Conservation (phyloP, 352 stramenopile genomes). For the Aphanomyces euteiches region DNA sequence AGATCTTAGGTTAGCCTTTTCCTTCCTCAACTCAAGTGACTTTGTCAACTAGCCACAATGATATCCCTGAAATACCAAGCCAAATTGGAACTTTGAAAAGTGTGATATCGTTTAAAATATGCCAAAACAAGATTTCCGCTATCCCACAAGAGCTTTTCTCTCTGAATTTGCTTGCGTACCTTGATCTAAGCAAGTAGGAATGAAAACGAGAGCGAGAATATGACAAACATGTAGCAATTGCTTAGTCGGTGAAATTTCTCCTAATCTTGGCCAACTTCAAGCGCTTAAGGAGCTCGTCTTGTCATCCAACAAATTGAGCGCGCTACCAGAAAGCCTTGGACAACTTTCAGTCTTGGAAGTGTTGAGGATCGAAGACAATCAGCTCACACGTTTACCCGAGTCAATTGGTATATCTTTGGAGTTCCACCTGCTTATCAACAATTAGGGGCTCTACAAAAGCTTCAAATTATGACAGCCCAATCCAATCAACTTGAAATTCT, state of each 20-base stretch:
- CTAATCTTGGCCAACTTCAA: slow-evolving; percentile 45
- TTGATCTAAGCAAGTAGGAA: slow-evolving; percentile 73
- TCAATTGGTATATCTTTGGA: slow-evolving; percentile 39
- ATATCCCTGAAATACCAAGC: slow-evolving; percentile 49
- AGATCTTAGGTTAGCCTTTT: slow-evolving; percentile 41
- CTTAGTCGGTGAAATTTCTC: slow-evolving; percentile 50
- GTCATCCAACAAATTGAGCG: slow-evolving; percentile 56
- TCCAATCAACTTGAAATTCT: slow-evolving; percentile 57
- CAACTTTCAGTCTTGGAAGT: slow-evolving; percentile 50
- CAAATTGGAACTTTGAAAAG: slow-evolving; percentile 52
- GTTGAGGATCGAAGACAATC: slow-evolving; percentile 64
- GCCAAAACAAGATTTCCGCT: slow-evolving; percentile 55
- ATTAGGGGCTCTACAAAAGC: slow-evolving; percentile 36
- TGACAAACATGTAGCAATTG: slow-evolving; percentile 46
- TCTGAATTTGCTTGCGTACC: slow-evolving; percentile 52
- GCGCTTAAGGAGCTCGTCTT: slow-evolving; percentile 64
- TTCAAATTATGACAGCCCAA: slow-evolving; percentile 58
- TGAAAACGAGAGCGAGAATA: not conserved
- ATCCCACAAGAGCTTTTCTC: slow-evolving; percentile 66
- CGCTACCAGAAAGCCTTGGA: slow-evolving; percentile 50
- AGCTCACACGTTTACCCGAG: slow-evolving; percentile 43
- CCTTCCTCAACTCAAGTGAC: not conserved
- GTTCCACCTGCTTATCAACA: not conserved
- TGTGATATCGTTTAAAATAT: slow-evolving; percentile 61
- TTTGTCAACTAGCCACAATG: slow-evolving; percentile 52